Base-by-base conservation (phyloP, 1,284 basidiomycete species). In the Sphagnurus paluster region DNA sequence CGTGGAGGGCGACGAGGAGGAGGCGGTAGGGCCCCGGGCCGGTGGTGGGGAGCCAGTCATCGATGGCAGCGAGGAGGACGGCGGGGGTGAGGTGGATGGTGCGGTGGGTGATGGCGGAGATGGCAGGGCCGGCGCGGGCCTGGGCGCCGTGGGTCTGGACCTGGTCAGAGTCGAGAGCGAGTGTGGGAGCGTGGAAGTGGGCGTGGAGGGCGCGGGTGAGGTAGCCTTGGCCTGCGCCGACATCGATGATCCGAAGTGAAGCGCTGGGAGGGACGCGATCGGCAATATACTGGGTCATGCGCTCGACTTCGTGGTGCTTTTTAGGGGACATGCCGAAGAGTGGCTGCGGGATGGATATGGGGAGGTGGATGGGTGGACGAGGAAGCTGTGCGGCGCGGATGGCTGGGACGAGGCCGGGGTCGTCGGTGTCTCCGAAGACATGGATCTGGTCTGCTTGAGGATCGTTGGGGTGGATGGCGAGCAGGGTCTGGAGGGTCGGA, bases 1-100 rank as follows among this genome's bases (percentile, higher is more conserved):
- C 81, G 53, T 88, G 85, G 35, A 88, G 69, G 9, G 80, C 85
- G 23, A 87, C 75, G 39, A 87, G 66, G 24, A 84, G 62, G 4
- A 86, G 71, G 2, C 79, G 79, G 6, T 68, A 55, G 2, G 67
- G 65, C 11, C 41, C 20, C 24, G 29, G 26, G 9, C 41, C 14
- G 46, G 46, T 21, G 53, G 55, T 10, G 44, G 42, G 9, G 17
- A 72, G 54, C 76, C 77, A 79, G 32, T 71, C 67, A 52, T 75
- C 63, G 45, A 76, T 56, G 9, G 67, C 60, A 0, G 60, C 43
- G 1, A 76, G 53, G 10, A 80, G 63, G 2, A 69, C 68, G 16
- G 57, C 51, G 3, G 77, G 65, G 1, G 67, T 76, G 44, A 84
- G 75, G 48, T 75, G 66, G 21, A 77, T 60, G 0, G 76, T 82